Percentiles rank a stretch among this genome's conserved stretches.
These are phyloP conservation scores for Gomphus bonarii DNA, from an alignment of 1,284 basidiomycete genomes.

Conservation along the genomic window DNA sequence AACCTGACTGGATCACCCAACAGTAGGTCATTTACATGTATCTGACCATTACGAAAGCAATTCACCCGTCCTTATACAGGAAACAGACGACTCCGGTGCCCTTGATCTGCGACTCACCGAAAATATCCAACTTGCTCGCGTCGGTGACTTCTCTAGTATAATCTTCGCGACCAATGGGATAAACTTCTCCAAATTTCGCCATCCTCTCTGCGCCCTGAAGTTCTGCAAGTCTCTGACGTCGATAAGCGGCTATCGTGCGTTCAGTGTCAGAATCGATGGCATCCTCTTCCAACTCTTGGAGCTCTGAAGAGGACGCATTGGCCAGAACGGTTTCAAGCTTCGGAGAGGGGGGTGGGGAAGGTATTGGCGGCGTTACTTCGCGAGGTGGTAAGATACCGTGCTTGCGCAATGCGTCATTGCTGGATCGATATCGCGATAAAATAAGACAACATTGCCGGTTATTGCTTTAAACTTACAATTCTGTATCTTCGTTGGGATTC, in stretches of 20 bases:
- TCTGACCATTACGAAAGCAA: slow-evolving; percentile 12
- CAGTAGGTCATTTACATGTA: not conserved
- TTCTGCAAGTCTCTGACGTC: slow-evolving; percentile 57
- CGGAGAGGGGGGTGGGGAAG: slow-evolving; percentile 61
- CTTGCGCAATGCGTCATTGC: slow-evolving; percentile 87
- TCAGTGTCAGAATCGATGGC: slow-evolving; percentile 69
- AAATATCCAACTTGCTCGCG: slow-evolving; percentile 66
- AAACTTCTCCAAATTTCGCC: slow-evolving; percentile 77
- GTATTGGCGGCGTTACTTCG: slow-evolving; percentile 55
- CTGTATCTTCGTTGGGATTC: slow-evolving; percentile 84
- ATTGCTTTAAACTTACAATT: slow-evolving; percentile 59
- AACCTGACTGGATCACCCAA: slow-evolving; percentile 45
- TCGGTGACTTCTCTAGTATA: slow-evolving; percentile 95
- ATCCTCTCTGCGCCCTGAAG: slow-evolving; percentile 51
- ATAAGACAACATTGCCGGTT: too few species aligned
- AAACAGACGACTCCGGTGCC: slow-evolving; percentile 86
- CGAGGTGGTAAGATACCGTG: slow-evolving; percentile 83
- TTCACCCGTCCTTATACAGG: slow-evolving; percentile 82
- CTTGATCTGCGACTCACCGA: slow-evolving; percentile 50
- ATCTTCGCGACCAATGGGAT: slow-evolving; percentile 86
- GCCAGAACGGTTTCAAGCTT: slow-evolving; percentile 57
- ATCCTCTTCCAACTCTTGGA: slow-evolving; percentile 60
- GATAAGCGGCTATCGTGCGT: slow-evolving; percentile 62
- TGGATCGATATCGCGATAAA: slow-evolving; percentile 22
- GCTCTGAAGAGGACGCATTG: slow-evolving; percentile 56